Evolutionary conservation across 768 basidiomycete species (phyloP), one percentile per base, ranked within the genome.

Genomic region (Clitopilus hobsonii): DNA sequence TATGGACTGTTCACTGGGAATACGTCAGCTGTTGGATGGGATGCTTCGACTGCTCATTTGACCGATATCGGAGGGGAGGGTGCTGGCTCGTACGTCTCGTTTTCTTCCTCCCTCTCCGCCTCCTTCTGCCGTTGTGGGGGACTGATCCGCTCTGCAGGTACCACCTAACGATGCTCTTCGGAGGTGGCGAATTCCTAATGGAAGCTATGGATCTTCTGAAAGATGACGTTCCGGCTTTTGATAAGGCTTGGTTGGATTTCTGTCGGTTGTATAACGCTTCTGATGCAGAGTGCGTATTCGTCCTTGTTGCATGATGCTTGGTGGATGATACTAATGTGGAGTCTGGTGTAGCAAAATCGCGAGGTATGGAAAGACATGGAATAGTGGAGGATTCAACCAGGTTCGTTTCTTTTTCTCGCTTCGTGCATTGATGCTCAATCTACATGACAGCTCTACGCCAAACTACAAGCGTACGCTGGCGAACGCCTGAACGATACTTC

Each of bases 241-340:
- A 74, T 54, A 70, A 69, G 32, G 71, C 71, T 6, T 74, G 73
- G 73, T 29, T 74, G 14, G 73, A 73, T 57, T 73, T 73, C 53
- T 74, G 72, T 52, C 61, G 61, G 36, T 60, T 70, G n/a, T 69
- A 63, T 49, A 74, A 73, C 53, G 73, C 61, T 4, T 66, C 71
- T 6, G 54, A 64, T 36, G 71, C 68, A 0, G 71, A 71, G 71
- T 73, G 59, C 47, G 70, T 59, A 1, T 13, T 20, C 14, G 5
- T 6, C 14, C 24, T n/a, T 13, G 29, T 26, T 36, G 14, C 18
- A 54, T 23, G 13, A 28, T 50, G n/a, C 7, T 8, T 41, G 1
- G 38, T 41, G 53, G 8, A 36, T 10, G n/a, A 36, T n/a, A n/a
- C n/a, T n/a, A n/a, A n/a, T n/a, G n/a, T n/a, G n/a, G n/a, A 24